Evolutionary conservation across 1,284 basidiomycete genomes (phyloP).

Genomic region (Boletus subluridellus): DNA sequence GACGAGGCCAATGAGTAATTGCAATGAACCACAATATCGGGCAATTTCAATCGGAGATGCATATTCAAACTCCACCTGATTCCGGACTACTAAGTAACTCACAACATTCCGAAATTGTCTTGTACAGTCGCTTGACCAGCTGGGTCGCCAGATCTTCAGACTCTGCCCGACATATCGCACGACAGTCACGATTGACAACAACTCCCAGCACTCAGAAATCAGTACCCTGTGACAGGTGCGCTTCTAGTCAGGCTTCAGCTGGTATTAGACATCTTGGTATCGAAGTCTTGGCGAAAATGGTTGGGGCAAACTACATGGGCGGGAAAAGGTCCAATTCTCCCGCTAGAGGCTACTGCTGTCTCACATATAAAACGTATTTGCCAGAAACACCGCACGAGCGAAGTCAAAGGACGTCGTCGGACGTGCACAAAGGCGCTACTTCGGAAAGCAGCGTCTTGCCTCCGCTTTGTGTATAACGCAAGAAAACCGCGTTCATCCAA

Average conservation of each 20-base stretch:
- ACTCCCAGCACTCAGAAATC: not conserved
- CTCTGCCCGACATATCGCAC: not conserved
- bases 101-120: not conserved
- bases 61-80: not conserved
- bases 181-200: not conserved
- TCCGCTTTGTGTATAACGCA: conserved; percentile 25
- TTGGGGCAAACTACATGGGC: conserved; percentile 34
- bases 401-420: conserved; percentile 29
- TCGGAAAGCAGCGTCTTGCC: conserved; percentile 31
- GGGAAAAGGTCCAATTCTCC: conserved; percentile 29
- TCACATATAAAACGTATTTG: not conserved
- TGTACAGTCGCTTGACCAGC: too few relatives aligned
- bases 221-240: not conserved
- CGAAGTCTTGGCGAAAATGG: conserved; percentile 17
- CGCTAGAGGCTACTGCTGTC: not conserved
- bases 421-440: conserved; percentile 29
- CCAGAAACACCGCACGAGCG: conserved; percentile 23
- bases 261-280: not conserved
- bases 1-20: not conserved
- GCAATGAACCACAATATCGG: not conserved
- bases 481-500: conserved; percentile 6
- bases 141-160: not conserved
- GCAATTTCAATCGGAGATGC: not conserved
- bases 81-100: too few relatives aligned
- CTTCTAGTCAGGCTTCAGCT: not conserved